phyloP scores from a whole-genome alignment of 2,329 filamentous ascomycete genomes.

The Aspergillus puulaauensis region DNA sequence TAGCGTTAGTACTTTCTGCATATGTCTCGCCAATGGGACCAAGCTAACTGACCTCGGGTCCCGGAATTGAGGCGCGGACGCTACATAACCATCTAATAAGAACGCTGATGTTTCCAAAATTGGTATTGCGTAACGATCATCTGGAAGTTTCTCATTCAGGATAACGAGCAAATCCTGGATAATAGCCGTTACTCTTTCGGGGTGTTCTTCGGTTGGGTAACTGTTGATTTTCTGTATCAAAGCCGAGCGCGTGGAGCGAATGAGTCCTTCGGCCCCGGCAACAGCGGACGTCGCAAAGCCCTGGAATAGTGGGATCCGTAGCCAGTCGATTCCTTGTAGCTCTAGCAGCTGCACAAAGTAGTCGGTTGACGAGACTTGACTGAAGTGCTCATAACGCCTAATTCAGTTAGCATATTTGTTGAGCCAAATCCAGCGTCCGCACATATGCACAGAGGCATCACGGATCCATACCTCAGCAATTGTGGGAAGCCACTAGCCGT shows the following conservation, averaged over 20 bases:
- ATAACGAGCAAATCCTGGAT: slow-evolving; percentile 56
- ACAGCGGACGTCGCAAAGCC: slow-evolving; percentile 47
- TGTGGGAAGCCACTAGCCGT: slow-evolving; percentile 32
- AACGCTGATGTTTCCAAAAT: slow-evolving; percentile 76
- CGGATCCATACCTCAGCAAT: slow-evolving; percentile 40
- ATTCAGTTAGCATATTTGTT: slow-evolving; percentile 15
- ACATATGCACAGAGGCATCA: background rate
- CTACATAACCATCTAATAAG: slow-evolving; percentile 63
- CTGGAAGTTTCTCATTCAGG: slow-evolving; percentile 51
- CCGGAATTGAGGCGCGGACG: slow-evolving; percentile 45
- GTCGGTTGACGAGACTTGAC: slow-evolving; percentile 42
- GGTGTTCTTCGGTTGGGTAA: slow-evolving; percentile 27
- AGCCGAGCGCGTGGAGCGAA: slow-evolving; percentile 43
- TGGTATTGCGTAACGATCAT: slow-evolving; percentile 73
- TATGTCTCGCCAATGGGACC: background rate
- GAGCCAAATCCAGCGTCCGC: background rate
- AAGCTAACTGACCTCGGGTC: slow-evolving; percentile 31
- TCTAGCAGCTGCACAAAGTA: slow-evolving; percentile 46
- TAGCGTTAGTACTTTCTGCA: background rate
- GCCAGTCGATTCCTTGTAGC: slow-evolving; percentile 36
- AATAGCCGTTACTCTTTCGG: slow-evolving; percentile 44
- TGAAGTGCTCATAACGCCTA: slow-evolving; percentile 45
- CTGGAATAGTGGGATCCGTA: slow-evolving; percentile 39
- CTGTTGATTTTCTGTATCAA: slow-evolving; percentile 38
- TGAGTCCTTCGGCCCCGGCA: slow-evolving; percentile 45